These are phyloP conservation scores for Ananas comosus DNA, from an alignment of 176 grass and related monocot species.

Conservation along the genomic window DNA sequence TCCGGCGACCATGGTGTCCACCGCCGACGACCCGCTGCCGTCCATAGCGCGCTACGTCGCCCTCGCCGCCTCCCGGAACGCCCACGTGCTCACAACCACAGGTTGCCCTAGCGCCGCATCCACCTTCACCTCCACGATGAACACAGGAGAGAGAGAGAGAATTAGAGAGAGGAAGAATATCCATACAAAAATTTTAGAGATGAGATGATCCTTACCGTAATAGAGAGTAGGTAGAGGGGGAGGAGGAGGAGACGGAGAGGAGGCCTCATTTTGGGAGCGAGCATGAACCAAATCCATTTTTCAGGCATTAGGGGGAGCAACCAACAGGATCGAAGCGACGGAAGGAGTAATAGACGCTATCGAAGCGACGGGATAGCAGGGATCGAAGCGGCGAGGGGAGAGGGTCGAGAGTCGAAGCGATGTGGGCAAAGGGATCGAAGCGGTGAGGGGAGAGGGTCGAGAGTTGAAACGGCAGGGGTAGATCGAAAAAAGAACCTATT, in stretches of 20 bases:
- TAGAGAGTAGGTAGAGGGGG: background rate
- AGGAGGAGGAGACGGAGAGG: background rate
- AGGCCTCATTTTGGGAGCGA: background rate
- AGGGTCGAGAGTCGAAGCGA: too few species aligned
- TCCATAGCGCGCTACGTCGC: conserved; percentile 42
- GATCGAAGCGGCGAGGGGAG: too few species aligned
- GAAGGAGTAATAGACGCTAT: too few species aligned
- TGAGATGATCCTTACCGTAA: background rate
- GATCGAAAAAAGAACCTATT: too few species aligned
- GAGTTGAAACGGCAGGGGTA: too few species aligned
- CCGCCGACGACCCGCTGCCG: conserved; percentile 35
- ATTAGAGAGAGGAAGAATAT: background rate
- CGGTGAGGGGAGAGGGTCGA: too few species aligned
- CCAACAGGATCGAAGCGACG: too few species aligned
- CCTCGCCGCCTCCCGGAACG: conserved; percentile 58
- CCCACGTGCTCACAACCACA: conserved; percentile 79
- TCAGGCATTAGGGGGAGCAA: too few species aligned
- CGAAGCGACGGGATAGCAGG: too few species aligned
- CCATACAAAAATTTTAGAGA: background rate
- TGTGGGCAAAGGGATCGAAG: too few species aligned
- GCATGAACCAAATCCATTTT: too few species aligned
- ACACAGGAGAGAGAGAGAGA: background rate
- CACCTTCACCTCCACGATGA: background rate
- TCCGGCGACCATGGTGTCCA: conserved; percentile 61
- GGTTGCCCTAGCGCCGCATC: conserved; percentile 21